phyloP scores from a whole-genome alignment of 148 eudicot genomes.

The Hydrangea macrophylla region DNA sequence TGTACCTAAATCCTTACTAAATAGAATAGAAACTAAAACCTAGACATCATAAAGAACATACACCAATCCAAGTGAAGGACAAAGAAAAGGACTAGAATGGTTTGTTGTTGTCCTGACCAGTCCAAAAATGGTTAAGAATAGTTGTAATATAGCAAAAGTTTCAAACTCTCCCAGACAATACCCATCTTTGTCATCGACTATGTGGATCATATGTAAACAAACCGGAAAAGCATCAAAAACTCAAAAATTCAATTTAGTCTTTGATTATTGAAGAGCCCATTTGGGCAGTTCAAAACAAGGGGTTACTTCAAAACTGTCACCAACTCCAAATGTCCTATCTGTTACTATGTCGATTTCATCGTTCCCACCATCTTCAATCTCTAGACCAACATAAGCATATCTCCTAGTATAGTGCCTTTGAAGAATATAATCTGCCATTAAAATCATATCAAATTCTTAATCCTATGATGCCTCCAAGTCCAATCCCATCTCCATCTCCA shows the following conservation, averaged over 20 bases:
- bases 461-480: slow-evolving; percentile 20
- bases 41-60: no score
- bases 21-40: no score
- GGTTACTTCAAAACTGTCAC: slow-evolving; percentile 12
- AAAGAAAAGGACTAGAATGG: not conserved
- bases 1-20: no score
- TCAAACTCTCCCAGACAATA: not conserved
- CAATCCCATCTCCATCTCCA: slow-evolving; percentile 22
- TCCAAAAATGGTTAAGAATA: not conserved
- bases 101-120: not conserved
- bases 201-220: not conserved
- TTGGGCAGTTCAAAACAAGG: not conserved
- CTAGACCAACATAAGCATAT: not conserved
- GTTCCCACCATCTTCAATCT: not conserved
- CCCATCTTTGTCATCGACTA: not conserved
- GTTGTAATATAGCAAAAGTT: not conserved
- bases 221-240: not conserved
- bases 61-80: not conserved
- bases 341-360: slow-evolving; percentile 3
- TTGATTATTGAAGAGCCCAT: slow-evolving; percentile 2
- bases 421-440: not conserved
- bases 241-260: no score
- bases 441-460: not conserved
- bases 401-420: no score
- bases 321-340: not conserved